Conservation (phyloP, 768 basidiomycete genomes). For the Panaeolus cyanescens region DNA sequence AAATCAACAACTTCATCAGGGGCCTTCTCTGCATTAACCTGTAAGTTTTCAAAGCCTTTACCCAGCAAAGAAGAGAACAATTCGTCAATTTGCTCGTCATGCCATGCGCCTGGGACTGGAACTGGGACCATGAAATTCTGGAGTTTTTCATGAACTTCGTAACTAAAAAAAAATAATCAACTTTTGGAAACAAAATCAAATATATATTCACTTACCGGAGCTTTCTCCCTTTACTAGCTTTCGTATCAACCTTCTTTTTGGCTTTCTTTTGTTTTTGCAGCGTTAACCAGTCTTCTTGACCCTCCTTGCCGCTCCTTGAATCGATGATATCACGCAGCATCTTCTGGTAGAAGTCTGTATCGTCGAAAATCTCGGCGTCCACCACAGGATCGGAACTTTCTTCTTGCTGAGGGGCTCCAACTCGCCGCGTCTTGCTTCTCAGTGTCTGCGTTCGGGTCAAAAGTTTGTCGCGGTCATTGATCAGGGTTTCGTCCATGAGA, state of each 20-base stretch:
- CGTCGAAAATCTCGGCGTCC: conserved; percentile 70
- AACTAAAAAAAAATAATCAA: conserved; percentile 45
- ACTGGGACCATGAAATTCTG: conserved; percentile 98
- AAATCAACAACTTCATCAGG: conserved; percentile 29
- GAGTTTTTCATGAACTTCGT: conserved; percentile 93
- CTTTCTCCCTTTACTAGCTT: conserved; percentile 94
- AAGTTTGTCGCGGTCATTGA: conserved; percentile 52
- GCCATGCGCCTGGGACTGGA: conserved; percentile 71
- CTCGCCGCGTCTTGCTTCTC: conserved; percentile 47
- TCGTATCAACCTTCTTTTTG: conserved; percentile 91
- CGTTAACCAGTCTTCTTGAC: conserved; percentile 62
- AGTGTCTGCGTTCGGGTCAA: conserved; percentile 64
- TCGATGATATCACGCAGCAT: conserved; percentile 92
- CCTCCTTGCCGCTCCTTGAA: conserved; percentile 45
- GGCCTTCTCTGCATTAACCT: conserved; percentile 26
- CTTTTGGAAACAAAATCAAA: background rate
- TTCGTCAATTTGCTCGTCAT: conserved; percentile 96
- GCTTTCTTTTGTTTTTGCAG: conserved; percentile 69
- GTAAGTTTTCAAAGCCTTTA: conserved; percentile 55
- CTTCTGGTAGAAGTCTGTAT: conserved; percentile 93
- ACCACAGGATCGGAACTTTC: conserved; percentile 33
- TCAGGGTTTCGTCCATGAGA: conserved; percentile 74
- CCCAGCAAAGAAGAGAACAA: conserved; percentile 88
- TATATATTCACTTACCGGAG: conserved; percentile 58
- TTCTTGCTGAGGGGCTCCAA: conserved; percentile 37